Base-by-base conservation (phyloP, 1,284 basidiomycete species). In the Cutaneotrichosporon cyanovorans region DNA sequence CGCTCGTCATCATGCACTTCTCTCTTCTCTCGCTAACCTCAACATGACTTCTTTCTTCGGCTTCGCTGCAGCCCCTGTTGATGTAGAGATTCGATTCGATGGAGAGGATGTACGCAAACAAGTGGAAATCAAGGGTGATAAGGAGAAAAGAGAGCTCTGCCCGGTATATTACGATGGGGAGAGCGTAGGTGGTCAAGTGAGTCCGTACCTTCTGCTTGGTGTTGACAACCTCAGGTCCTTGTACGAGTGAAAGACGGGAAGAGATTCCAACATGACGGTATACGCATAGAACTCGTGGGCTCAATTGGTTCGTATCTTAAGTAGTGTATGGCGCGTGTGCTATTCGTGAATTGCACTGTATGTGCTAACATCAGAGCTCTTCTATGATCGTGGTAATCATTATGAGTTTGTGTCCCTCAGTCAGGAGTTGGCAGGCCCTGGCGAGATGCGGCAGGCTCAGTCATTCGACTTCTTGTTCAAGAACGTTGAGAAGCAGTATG, bases 401-500 rank as follows among this genome's bases (percentile, higher is more conserved):
- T 91, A 96, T 71, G 93, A 98, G 65, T 98, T 98, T 68, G 77
- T 97, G 14, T 95, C 93, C 12, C 74, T 97, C 53, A 87, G 88
- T 1, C 91, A 97, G 73, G 91, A 97, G 65, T 78, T 97, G 12
- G 90, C 92, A 0, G 83, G 86, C 0, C 89, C 91, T 8, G 91
- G 90, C 31, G 93, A 98, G 63, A 83, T 97, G 81, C 80, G 91
- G 40, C 85, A 89, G 60, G 89, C 89, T 0, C 90, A 96, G 73
- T 88, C 89, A 15, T 93, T 84, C 61, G 90, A 96, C 45, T 98
- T 98, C 72, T 78, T 82, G 58, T 98, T 98, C 80, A 97, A 97
- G 77, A 97, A 95, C 62, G 88, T 98, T 40, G 95, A 98, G 79
- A 97, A 98, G 76, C 90, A 93, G 67, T 96, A 89, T 63, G 93